Percentiles rank a stretch among this genome's conserved stretches.
These are phyloP conservation scores for Lasiodiplodia hormozganensis DNA, from an alignment of 2,329 filamentous ascomycete genomes.

Conservation along the genomic window DNA sequence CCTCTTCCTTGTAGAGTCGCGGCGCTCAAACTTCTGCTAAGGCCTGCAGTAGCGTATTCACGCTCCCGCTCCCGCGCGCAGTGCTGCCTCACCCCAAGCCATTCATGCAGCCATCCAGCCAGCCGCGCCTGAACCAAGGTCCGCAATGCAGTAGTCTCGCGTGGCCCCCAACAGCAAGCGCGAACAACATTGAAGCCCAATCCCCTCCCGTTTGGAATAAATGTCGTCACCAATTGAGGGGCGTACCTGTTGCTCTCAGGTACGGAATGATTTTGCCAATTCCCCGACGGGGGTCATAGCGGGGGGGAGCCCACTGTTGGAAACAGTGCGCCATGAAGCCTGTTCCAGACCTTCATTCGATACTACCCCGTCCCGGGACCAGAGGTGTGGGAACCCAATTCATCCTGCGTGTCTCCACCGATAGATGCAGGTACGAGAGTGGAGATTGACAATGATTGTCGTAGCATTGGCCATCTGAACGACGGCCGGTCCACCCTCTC, in stretches of 20 bases:
- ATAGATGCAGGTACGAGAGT: neutral
- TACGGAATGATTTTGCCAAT: neutral
- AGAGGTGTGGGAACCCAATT: neutral
- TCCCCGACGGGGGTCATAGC: constrained; percentile 7
- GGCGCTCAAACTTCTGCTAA: constrained; percentile 5
- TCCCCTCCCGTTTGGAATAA: neutral
- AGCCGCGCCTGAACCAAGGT: neutral
- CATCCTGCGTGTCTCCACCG: neutral
- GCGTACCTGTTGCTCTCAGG: neutral
- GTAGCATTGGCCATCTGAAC: neutral
- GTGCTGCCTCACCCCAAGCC: neutral
- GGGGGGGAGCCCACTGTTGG: neutral
- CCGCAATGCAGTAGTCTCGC: neutral
- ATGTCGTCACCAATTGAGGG: neutral
- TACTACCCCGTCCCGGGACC: neutral
- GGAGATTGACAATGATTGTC: neutral
- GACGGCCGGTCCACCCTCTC: neutral
- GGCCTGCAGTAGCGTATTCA: constrained; percentile 5
- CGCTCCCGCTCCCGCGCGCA: neutral
- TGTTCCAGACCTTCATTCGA: neutral
- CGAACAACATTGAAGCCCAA: neutral
- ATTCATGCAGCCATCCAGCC: neutral
- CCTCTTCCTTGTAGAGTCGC: neutral
- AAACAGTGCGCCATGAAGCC: neutral
- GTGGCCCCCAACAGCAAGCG: neutral